Conservation (phyloP, 2,329 filamentous ascomycete species). For the Cercospora janseana region DNA sequence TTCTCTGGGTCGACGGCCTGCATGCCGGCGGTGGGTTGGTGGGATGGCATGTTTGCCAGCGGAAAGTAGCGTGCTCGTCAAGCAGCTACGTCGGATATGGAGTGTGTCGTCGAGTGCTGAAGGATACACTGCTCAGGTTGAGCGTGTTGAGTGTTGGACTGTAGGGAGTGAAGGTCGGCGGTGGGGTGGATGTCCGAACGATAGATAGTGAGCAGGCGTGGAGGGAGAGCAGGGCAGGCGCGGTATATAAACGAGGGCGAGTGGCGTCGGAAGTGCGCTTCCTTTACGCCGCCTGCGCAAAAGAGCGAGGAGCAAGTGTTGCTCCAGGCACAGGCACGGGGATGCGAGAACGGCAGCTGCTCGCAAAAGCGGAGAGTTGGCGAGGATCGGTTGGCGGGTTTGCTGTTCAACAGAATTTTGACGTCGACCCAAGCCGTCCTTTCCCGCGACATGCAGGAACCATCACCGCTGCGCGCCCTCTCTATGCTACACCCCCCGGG, state of each 20-base stretch:
- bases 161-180: background rate
- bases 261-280: slow-evolving; percentile 9
- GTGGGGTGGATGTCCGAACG: slow-evolving; percentile 1
- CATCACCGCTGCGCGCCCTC: background rate
- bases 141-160: background rate
- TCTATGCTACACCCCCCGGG: background rate
- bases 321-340: slow-evolving; percentile 4
- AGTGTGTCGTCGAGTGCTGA: background rate
- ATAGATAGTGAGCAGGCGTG: slow-evolving; percentile 2
- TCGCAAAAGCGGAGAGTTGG: slow-evolving; percentile 11
- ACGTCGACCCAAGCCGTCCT: slow-evolving; percentile 13
- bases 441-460: slow-evolving; percentile 12
- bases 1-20: slow-evolving; percentile 22
- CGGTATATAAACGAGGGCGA: slow-evolving; percentile 10
- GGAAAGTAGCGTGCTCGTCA: slow-evolving; percentile 1
- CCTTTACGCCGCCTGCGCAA: slow-evolving; percentile 1
- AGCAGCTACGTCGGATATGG: background rate
- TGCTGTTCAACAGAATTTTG: slow-evolving; percentile 14
- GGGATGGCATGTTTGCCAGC: slow-evolving; percentile 49
- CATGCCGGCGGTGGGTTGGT: slow-evolving; percentile 45
- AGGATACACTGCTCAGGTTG: background rate
- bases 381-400: slow-evolving; percentile 10
- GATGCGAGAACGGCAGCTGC: background rate
- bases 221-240: slow-evolving; percentile 1
- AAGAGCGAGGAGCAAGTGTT: slow-evolving; percentile 5